These are phyloP conservation scores for Phialophora chinensis DNA, from an alignment of 2,329 filamentous ascomycete species.

Conservation along the genomic window DNA sequence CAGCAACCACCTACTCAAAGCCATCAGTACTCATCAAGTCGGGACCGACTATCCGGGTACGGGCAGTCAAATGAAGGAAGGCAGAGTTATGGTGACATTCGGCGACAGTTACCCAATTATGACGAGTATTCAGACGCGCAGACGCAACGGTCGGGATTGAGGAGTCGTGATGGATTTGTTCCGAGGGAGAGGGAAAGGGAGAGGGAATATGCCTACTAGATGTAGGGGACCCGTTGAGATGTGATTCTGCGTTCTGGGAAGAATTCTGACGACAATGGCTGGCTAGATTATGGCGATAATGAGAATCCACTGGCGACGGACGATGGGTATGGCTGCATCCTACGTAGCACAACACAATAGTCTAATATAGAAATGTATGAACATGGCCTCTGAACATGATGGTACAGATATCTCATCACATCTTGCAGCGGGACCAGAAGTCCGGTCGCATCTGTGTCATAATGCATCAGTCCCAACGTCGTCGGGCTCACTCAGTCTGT, in stretches of 20 bases:
- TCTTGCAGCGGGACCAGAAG: background rate
- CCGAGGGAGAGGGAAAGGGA: constrained; percentile 14
- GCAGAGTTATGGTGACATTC: constrained; percentile 35
- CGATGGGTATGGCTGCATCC: background rate
- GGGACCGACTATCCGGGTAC: constrained; percentile 28
- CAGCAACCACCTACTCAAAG: constrained; percentile 1
- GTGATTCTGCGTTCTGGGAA: background rate
- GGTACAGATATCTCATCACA: background rate
- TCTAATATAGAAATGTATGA: constrained; percentile 7
- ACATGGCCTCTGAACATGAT: background rate
- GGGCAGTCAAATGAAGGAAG: constrained; percentile 27
- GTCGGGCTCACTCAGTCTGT: too few relatives aligned
- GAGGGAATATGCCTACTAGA: constrained; percentile 33
- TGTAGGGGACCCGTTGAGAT: background rate
- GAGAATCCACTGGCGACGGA: background rate
- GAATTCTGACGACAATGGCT: constrained; percentile 8
- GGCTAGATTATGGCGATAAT: constrained; percentile 4
- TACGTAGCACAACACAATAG: background rate
- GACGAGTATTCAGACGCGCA: constrained; percentile 33
- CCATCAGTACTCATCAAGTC: constrained; percentile 23
- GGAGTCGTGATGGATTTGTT: constrained; percentile 19
- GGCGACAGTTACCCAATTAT: constrained; percentile 31
- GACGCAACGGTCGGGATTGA: constrained; percentile 16
- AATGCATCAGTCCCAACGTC: background rate
- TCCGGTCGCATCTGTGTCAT: background rate